Percentiles rank a stretch among this genome's conserved stretches.
Evolutionary conservation across 2,329 filamentous ascomycete genomes (phyloP).

Genomic region (Beauveria brongniartii): DNA sequence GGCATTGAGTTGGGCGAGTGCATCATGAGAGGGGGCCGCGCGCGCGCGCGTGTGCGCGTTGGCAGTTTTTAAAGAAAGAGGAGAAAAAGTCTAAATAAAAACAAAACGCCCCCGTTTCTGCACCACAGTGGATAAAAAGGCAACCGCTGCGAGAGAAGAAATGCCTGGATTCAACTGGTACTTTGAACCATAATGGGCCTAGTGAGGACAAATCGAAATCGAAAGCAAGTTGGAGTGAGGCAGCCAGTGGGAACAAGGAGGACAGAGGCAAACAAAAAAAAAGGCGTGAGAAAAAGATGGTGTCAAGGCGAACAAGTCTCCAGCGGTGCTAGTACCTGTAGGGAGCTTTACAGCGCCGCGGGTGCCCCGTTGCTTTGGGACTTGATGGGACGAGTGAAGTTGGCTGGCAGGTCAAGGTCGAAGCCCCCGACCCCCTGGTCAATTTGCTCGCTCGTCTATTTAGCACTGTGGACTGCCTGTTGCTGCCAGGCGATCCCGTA

Average conservation of each 20-base stretch:
- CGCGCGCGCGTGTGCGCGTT: not conserved
- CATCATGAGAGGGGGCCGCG: too few species aligned
- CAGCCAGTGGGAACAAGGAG: not conserved
- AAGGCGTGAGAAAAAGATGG: not conserved
- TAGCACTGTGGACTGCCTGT: not conserved
- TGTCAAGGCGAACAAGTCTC: not conserved
- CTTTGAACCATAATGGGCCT: not conserved
- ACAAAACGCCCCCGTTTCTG: not conserved
- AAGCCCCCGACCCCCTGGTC: not conserved
- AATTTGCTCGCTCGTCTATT: not conserved
- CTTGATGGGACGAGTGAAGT: not conserved
- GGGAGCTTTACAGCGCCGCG: conserved; percentile 1
- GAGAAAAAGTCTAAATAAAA: not conserved
- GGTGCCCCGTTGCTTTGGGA: not conserved
- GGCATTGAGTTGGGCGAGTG: not conserved
- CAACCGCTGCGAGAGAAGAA: not conserved
- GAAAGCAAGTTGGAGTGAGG: not conserved
- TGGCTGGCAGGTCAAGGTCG: not conserved
- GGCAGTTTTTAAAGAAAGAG: not conserved
- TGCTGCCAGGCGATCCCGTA: too few species aligned
- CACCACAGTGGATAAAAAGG: not conserved
- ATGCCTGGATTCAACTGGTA: too few species aligned
- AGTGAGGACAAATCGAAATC: not conserved
- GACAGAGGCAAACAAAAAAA: not conserved
- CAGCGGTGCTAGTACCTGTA: conserved; percentile 1